phyloP scores from a whole-genome alignment of 148 eudicot species.

The Pharnaceum exiguum region DNA sequence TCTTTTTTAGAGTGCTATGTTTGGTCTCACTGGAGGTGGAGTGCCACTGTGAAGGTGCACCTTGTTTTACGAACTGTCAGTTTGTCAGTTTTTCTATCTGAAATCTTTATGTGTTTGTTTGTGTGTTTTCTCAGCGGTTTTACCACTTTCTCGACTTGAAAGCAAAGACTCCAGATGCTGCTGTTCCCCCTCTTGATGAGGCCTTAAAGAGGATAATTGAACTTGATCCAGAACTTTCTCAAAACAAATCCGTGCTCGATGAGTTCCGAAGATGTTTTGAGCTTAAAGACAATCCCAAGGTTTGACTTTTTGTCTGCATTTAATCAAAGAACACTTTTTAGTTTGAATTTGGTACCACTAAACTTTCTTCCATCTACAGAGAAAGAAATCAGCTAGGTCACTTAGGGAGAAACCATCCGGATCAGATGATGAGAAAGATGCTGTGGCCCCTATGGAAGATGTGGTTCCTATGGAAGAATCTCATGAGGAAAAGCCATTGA shows the following conservation, averaged over 20 bases:
- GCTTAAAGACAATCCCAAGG: slow-evolving; percentile 85
- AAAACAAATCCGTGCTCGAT: slow-evolving; percentile 55
- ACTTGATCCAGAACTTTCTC: slow-evolving; percentile 69
- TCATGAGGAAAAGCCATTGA: slow-evolving; percentile 26
- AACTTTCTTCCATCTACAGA: slow-evolving; percentile 37
- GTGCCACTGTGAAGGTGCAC: too few relatives aligned
- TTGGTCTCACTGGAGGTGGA: too few relatives aligned
- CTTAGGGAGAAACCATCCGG: slow-evolving; percentile 62
- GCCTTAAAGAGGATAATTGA: slow-evolving; percentile 74
- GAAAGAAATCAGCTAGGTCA: slow-evolving; percentile 73
- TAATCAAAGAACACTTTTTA: background rate
- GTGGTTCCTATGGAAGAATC: too few relatives aligned
- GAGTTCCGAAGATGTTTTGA: slow-evolving; percentile 62
- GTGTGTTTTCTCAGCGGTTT: slow-evolving; percentile 56
- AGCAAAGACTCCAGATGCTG: slow-evolving; percentile 69
- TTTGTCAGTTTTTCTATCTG: too few relatives aligned
- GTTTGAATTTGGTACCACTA: background rate
- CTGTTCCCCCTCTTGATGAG: slow-evolving; percentile 83
- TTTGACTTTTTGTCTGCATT: slow-evolving; percentile 15
- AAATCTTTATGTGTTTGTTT: background rate
- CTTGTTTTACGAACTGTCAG: too few relatives aligned
- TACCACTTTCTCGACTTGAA: slow-evolving; percentile 71
- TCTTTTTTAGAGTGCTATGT: too few relatives aligned
- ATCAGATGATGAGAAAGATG: slow-evolving; percentile 53
- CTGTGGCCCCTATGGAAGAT: too few relatives aligned